Evolutionary conservation across 306 rosid species (phyloP).

Genomic region (Vigna mungo): DNA sequence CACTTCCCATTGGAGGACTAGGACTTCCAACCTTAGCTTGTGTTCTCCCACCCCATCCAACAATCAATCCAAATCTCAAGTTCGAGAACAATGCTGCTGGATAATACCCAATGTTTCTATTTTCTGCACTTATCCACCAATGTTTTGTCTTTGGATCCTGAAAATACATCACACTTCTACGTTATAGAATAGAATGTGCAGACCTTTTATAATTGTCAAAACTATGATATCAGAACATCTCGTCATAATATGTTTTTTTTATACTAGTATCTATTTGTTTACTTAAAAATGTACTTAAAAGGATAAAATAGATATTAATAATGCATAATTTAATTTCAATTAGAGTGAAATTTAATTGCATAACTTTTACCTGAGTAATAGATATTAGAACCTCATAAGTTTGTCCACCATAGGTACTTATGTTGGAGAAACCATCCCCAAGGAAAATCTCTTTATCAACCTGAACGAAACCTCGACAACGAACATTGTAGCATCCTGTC

Average conservation of each 20-base stretch:
- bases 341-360: too few species aligned
- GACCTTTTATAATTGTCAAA: too few species aligned
- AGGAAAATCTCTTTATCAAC: background rate
- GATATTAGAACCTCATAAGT: background rate
- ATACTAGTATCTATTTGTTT: too few species aligned
- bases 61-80: background rate
- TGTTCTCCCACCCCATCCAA: constrained; percentile 41
- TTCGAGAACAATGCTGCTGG: constrained; percentile 8
- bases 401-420: background rate
- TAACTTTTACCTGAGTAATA: background rate
- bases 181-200: too few species aligned
- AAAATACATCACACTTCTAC: too few species aligned
- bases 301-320: too few species aligned
- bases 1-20: constrained; percentile 28
- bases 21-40: background rate
- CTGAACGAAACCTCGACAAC: background rate
- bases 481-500: background rate
- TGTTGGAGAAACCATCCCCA: fast-evolving
- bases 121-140: background rate
- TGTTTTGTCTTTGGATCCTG: background rate
- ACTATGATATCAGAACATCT: too few species aligned
- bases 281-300: too few species aligned
- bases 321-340: too few species aligned
- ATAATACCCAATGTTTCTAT: background rate
- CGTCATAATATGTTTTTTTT: too few species aligned